Conservation (phyloP, 2,329 filamentous ascomycete species). For the Colletotrichum sp. region DNA sequence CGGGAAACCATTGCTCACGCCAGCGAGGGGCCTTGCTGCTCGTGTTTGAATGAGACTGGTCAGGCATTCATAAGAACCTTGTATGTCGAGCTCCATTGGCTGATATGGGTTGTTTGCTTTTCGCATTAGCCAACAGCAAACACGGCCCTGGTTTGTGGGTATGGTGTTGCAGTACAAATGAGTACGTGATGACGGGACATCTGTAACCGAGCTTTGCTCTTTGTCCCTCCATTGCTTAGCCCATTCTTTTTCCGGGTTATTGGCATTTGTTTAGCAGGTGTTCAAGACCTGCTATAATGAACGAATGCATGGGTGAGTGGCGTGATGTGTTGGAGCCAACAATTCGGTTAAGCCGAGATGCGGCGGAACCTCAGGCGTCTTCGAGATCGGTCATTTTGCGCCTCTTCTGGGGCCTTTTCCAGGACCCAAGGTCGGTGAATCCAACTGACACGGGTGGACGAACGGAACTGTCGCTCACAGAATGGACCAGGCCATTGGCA, state of each 20-base stretch:
- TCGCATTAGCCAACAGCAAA: not conserved
- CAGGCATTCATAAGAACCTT: not conserved
- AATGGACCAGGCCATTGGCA: not conserved
- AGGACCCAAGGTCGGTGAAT: constrained; percentile 13
- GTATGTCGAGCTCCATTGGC: not conserved
- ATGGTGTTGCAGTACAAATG: not conserved
- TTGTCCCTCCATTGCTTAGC: not conserved
- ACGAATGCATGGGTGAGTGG: not conserved
- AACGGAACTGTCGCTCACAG: not conserved
- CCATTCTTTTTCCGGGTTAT: not conserved
- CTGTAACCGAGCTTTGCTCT: not conserved
- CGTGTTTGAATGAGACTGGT: not conserved
- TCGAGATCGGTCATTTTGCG: constrained; percentile 17
- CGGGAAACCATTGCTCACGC: not conserved
- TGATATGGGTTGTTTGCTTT: not conserved
- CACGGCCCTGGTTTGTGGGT: not conserved
- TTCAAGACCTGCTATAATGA: not conserved
- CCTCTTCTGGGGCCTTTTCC: constrained; percentile 16
- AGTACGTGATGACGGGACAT: not conserved
- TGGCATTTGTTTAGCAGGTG: not conserved
- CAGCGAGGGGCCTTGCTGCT: not conserved
- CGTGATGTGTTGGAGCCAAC: not conserved
- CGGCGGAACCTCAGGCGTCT: not conserved
- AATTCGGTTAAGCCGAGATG: not conserved
- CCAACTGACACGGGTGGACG: not conserved